Conservation (phyloP, 805 yeast species). For the Middelhovenomyces tepae region DNA sequence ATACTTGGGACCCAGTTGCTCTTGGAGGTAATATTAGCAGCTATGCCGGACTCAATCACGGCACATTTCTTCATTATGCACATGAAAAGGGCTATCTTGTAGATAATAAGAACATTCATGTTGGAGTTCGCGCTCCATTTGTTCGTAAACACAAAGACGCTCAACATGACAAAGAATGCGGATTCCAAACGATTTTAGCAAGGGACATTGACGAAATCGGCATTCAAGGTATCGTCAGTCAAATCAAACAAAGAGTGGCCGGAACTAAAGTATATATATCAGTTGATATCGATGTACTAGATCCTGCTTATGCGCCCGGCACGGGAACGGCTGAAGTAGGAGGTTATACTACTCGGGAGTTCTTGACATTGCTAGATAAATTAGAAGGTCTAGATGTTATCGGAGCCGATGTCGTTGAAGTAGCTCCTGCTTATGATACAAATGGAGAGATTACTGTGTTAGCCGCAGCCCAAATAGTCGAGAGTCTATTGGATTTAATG, state of each 20-base stretch:
- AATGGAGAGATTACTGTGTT: conserved; percentile 45
- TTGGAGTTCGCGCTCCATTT: conserved; percentile 59
- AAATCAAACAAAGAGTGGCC: conserved; percentile 45
- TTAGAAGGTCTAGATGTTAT: conserved; percentile 37
- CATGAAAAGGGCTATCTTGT: conserved; percentile 54
- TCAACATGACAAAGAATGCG: conserved; percentile 52
- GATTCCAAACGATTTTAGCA: conserved; percentile 53
- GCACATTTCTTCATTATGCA: conserved; percentile 63
- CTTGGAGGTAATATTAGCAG: conserved; percentile 55
- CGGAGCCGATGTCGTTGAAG: conserved; percentile 48
- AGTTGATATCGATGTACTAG: conserved; percentile 44
- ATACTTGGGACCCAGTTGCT: conserved; percentile 58
- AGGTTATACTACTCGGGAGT: conserved; percentile 43
- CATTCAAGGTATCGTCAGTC: conserved; percentile 42
- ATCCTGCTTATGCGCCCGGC: conserved; percentile 45
- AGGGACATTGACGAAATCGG: conserved; percentile 66
- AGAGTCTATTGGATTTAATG: conserved; percentile 6
- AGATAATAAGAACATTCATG: conserved; percentile 42
- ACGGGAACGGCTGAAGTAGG: conserved; percentile 48
- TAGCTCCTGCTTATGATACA: conserved; percentile 45
- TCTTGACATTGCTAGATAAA: conserved; percentile 36
- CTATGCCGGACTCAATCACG: conserved; percentile 55
- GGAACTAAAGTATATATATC: conserved; percentile 50
- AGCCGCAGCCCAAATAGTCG: conserved; percentile 53
- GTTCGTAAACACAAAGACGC: conserved; percentile 39